Evolutionary conservation across 1,284 basidiomycete species (phyloP), one percentile per base, ranked within the genome.

Genomic region (Ceraceosorus bombacis): DNA sequence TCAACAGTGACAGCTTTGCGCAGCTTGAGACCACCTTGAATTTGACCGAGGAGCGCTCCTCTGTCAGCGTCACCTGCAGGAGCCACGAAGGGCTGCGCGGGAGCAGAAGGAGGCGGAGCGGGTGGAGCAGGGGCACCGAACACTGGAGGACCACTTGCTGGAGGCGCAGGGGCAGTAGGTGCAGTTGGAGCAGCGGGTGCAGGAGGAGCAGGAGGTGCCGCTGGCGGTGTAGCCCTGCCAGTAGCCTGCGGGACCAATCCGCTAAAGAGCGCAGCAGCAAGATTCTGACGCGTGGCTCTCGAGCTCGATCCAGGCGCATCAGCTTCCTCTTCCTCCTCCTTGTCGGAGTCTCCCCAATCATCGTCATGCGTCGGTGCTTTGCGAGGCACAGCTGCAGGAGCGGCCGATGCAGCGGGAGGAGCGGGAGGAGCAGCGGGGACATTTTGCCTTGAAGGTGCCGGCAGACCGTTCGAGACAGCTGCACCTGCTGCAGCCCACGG

Each of bases 1-100:
- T 97, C 94, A 59, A 87, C 84, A 1, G 93, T 97, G 64, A 85
- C 82, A 0, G 90, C 80, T 78, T 90, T 90, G 60, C 83, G 84
- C 63, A 98, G 80, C 64, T 80, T 83, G 43, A 84, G 79, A 1
- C 94, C 94, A 5, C 85, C 84, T 73, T 90, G 86, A 68, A 98
- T 98, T 12, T 89, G 86, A 10, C 81, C 80, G 61, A 98, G 79
- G 38, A 98, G 80, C 0, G 88, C 90, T 61, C 82, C 81, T 38
- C 85, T 82, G 73, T 85, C 85, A 5, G 81, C 82, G 6, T 82
- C 74, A 0, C 79, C 78, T 6, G 71, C 63, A 13, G 64, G 46
- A 7, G 60, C 53, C 46, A 76, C 57, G 37, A 68, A 58, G 1
- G 78, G 69, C 0, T 71, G 58, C 36, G 63, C 50, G 17, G 68